Conservation (phyloP, 805 yeast species). For the Candida parachauliodes region DNA sequence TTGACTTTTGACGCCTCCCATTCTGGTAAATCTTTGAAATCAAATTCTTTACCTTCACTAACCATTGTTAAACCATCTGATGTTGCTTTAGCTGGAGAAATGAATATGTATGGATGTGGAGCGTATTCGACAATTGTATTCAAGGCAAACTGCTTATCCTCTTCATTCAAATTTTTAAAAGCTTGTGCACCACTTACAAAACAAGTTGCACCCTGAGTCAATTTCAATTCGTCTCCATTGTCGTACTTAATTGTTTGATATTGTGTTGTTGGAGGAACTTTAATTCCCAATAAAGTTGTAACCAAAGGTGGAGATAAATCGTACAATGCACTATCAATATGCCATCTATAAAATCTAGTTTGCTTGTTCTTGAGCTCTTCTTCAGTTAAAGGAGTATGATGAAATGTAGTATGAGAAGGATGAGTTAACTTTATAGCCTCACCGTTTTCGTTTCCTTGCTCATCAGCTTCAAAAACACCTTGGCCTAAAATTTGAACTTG, state of each 20-base stretch:
- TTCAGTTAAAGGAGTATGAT: conserved; percentile 59
- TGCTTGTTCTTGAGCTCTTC: conserved; percentile 58
- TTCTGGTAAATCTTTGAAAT: conserved; percentile 66
- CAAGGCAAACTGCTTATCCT: conserved; percentile 71
- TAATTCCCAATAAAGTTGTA: conserved; percentile 79
- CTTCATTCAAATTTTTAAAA: conserved; percentile 59
- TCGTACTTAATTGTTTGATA: conserved; percentile 61
- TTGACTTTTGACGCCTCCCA: conserved; percentile 82
- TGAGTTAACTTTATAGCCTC: conserved; percentile 64
- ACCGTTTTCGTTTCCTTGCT: conserved; percentile 58
- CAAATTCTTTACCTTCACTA: conserved; percentile 68
- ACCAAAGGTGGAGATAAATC: conserved; percentile 83
- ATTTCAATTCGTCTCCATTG: conserved; percentile 55
- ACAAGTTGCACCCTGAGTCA: conserved; percentile 85
- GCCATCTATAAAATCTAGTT: conserved; percentile 91
- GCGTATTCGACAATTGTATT: conserved; percentile 83
- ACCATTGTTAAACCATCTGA: conserved; percentile 85
- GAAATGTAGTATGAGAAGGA: conserved; percentile 82
- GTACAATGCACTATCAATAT: conserved; percentile 85
- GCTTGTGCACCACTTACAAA: conserved; percentile 84
- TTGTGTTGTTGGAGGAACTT: conserved; percentile 68
- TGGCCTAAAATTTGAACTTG: conserved; percentile 91
- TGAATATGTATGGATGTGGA: conserved; percentile 88
- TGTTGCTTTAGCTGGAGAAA: conserved; percentile 76
- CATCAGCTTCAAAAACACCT: conserved; percentile 57